Conservation (phyloP, 345 rosid genomes). For the Gynandropsis gynandra region DNA sequence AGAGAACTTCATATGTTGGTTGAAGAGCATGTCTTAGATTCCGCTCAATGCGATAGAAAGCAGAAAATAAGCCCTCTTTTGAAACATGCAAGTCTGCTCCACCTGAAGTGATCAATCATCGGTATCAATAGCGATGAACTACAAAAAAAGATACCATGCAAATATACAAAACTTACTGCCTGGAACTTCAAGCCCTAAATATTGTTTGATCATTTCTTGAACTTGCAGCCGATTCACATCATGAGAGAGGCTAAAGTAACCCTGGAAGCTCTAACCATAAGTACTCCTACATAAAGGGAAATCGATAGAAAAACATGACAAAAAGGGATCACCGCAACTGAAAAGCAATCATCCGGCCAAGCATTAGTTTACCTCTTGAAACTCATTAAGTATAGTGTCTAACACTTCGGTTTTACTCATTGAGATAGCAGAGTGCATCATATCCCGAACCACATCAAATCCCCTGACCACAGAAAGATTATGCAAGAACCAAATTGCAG, state of each 20-base stretch:
- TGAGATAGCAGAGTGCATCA: slow-evolving; percentile 74
- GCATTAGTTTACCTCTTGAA: slow-evolving; percentile 51
- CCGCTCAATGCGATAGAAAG: slow-evolving; percentile 71
- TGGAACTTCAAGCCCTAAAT: slow-evolving; percentile 65
- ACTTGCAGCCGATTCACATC: slow-evolving; percentile 68
- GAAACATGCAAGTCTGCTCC: slow-evolving; percentile 28
- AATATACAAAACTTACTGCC: slow-evolving; percentile 24
- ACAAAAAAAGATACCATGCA: slow-evolving; percentile 2
- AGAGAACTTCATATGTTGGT: slow-evolving; percentile 73
- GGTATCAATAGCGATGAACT: neutral
- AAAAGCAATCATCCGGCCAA: neutral
- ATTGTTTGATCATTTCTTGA: slow-evolving; percentile 71
- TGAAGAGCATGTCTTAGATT: slow-evolving; percentile 72
- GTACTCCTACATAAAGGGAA: neutral
- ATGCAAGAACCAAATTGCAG: neutral
- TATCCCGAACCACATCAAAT: slow-evolving; percentile 58
- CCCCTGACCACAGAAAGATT: slow-evolving; percentile 28
- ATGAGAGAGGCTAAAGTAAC: slow-evolving; percentile 54
- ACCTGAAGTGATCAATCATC: slow-evolving; percentile 27
- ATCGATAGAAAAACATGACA: neutral
- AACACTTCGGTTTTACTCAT: slow-evolving; percentile 60
- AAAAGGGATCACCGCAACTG: slow-evolving; percentile 9
- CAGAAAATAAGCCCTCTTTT: slow-evolving; percentile 45
- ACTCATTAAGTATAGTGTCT: slow-evolving; percentile 63
- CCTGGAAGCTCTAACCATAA: slow-evolving; percentile 39